Base-by-base conservation (phyloP, 352 stramenopile genomes). In the Globisporangium lucens region DNA sequence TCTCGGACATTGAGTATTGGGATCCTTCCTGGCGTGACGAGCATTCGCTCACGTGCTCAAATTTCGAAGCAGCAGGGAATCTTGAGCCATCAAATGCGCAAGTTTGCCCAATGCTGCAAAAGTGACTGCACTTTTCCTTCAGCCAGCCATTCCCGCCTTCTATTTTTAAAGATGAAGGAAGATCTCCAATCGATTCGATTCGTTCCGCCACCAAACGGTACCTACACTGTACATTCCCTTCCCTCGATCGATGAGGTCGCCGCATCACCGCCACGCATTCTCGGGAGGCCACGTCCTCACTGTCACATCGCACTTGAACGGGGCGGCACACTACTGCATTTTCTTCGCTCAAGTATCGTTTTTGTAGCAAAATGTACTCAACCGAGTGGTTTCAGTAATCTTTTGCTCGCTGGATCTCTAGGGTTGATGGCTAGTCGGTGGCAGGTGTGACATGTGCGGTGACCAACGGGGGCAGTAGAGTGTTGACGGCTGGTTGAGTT, bases 301-400 rank as follows among this genome's bases (percentile, higher is more conserved):
- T 55, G 67, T 72, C 67, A 72, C 41, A 22, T 63, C 67, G 67
- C 24, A 72, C 67, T 68, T 72, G 33, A 57, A 27, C 24, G 43
- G 24, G 22, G 10, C 2, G 2, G 0, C 7, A 60, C 49, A 6
- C 8, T 66, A 61, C 33, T 36, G 15, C 6, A 0, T 20, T 13
- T 4, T n/a, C 29, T 30, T 13, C 20, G 35, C 24, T 66, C n/a
- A 61, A 41, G 58, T 66, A 61, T 51, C 30, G 22, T 47, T 35
- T 60, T 20, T 3, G 47, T 9, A 4, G 24, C 4, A 65, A 6
- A n/a, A 7, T 38, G 4, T n/a, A 70, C 65, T 46, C 15, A 29
- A 53, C 8, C 38, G 65, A 49, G 17, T 2, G 8, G 36, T 30
- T 43, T 51, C 27, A 49, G 57, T 70, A 58, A 20, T 51, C 43